Base-by-base conservation (phyloP, 2,329 filamentous ascomycete species). In the Chaetomium strumarium region DNA sequence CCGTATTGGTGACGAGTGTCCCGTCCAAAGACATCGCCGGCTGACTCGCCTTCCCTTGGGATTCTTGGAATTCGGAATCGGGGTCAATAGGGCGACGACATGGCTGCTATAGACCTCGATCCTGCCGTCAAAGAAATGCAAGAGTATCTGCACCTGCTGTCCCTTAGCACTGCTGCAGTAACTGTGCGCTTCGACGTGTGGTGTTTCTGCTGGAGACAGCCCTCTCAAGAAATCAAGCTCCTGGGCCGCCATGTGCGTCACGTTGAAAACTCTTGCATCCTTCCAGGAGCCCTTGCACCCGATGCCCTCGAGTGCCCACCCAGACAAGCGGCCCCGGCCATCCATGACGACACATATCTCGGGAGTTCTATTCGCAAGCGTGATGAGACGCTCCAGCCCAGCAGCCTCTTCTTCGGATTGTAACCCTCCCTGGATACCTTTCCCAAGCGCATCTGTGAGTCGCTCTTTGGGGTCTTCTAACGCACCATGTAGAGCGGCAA, bases 231-330 rank as follows among this genome's bases (percentile, higher is more conserved):
- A 74, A 36, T 75, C 72, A 36, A 84, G 72, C 49, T 77, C 71
- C 16, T 70, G 64, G 1, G 77, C 78, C 62, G 88, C 81, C 24
- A 91, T 80, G 63, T 95, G 88, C 1, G 89, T 83, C 60, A 96
- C 84, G 64, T 90, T 93, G 72, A 93, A 95, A n/a, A 92, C 80
- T 56, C 84, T 83, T 29, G 79, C 75, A 54, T 80, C 81, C 59
- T 80, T 81, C 31, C 24, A 24, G 24, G 24, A 24, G 4, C 77
- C 74, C 63, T 85, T 89, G 61, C 81, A 84, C 34, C 86, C 85
- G 17, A 95, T 80, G 63, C 92, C 91, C 67, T 97, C 91, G 51
- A 99, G 72, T 0, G 90, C 92, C 88, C 92, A 96, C 0, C 89
- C 90, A 38, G 88, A 90, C 86, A 97, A 89, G 59, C 85, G 84